Conservation (phyloP, 169 alveolate genomes). For the Miamiensis avidus region DNA sequence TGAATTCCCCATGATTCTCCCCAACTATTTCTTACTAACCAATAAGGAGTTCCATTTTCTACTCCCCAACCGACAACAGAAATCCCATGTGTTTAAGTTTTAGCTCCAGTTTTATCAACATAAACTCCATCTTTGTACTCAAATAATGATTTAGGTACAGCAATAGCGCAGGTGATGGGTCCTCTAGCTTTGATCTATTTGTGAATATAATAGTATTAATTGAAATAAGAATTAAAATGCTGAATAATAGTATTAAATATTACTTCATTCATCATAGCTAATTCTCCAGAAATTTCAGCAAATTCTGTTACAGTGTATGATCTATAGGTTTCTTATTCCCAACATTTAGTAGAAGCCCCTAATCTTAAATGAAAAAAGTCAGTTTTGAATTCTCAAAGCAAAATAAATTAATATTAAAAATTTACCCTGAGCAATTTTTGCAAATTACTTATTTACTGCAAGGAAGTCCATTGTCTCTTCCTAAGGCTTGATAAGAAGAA, state of each 20-base stretch:
- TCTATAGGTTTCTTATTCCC: constrained; percentile 46
- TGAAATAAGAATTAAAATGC: too few relatives aligned
- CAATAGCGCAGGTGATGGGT: constrained; percentile 74
- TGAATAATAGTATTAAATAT: too few relatives aligned
- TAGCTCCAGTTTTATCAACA: constrained; percentile 51
- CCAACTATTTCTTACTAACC: constrained; percentile 63
- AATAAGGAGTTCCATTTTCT: constrained; percentile 68
- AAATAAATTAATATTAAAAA: not conserved
- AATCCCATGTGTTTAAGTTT: constrained; percentile 59
- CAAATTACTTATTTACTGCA: constrained; percentile 55
- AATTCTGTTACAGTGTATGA: constrained; percentile 52
- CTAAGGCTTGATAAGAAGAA: constrained; percentile 68
- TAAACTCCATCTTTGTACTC: constrained; percentile 54
- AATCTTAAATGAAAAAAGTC: not conserved
- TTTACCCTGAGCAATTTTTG: constrained; percentile 49
- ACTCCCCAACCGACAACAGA: constrained; percentile 77
- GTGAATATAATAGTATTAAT: too few relatives aligned
- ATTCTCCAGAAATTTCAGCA: constrained; percentile 63
- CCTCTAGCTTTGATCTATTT: constrained; percentile 70
- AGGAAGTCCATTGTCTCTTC: constrained; percentile 56
- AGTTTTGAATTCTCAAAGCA: not conserved
- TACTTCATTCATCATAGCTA: constrained; percentile 70
- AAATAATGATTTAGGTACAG: constrained; percentile 48
- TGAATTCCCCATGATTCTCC: constrained; percentile 52
- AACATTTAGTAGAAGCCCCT: constrained; percentile 44